Evolutionary conservation across 495 filamentous ascomycete species (phyloP).

Genomic region (Poronia punctata): DNA sequence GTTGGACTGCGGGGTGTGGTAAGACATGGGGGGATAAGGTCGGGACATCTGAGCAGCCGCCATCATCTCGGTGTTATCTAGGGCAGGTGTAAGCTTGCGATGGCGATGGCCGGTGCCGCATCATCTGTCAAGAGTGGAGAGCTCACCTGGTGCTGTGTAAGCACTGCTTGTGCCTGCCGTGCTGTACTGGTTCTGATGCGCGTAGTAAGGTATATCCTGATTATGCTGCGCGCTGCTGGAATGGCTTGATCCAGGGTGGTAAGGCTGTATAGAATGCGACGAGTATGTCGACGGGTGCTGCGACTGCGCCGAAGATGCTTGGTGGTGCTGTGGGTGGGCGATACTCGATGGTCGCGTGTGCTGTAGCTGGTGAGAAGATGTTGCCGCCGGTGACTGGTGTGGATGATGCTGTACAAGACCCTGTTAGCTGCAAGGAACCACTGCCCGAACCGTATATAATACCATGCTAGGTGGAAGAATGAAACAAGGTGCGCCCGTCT

Average conservation of each 20-base stretch:
- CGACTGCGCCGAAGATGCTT: conserved; percentile 35
- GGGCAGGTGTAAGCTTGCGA: conserved; percentile 24
- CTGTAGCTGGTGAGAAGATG: conserved; percentile 49
- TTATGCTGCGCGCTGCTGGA: conserved; percentile 44
- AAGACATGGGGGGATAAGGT: conserved; percentile 79
- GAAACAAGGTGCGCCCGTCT: too few relatives aligned
- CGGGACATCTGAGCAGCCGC: conserved; percentile 83
- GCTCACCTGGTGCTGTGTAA: conserved; percentile 76
- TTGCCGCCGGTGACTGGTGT: conserved; percentile 52
- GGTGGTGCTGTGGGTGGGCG: conserved; percentile 59
- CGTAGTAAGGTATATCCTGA: conserved; percentile 67
- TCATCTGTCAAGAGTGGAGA: too few relatives aligned
- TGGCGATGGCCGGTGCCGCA: too few relatives aligned
- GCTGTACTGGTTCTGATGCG: conserved; percentile 67
- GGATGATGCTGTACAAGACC: conserved; percentile 57
- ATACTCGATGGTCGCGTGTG: conserved; percentile 59
- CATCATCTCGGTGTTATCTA: conserved; percentile 89
- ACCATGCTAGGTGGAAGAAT: too few relatives aligned
- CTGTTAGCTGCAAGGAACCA: too few relatives aligned
- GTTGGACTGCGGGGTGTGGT: conserved; percentile 92
- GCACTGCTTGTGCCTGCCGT: conserved; percentile 60
- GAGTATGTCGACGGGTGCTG: conserved; percentile 54
- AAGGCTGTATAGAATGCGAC: conserved; percentile 46
- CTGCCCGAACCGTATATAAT: too few relatives aligned
- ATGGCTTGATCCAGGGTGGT: conserved; percentile 43